These are phyloP conservation scores for Nasturtium officinale DNA, from an alignment of 345 rosid genomes.

Conservation along the genomic window DNA sequence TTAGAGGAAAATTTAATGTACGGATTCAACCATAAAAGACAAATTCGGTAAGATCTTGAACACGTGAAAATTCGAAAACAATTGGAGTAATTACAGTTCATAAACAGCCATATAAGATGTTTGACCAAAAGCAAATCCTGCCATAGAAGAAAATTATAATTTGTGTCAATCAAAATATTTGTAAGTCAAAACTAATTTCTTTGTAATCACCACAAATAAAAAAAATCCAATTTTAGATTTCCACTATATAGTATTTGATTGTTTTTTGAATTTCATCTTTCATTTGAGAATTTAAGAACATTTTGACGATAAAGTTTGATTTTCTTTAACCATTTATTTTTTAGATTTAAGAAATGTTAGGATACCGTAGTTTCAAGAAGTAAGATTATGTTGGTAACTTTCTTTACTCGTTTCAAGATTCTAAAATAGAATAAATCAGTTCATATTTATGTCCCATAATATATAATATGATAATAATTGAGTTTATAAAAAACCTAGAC, in stretches of 20 bases:
- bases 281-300: neutral
- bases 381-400: conserved; percentile 20
- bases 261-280: neutral
- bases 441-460: neutral
- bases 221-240: neutral
- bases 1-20: neutral
- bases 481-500: conserved; percentile 8
- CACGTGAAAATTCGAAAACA: neutral
- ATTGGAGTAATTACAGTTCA: too few species aligned
- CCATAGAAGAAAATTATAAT: neutral
- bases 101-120: neutral
- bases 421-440: conserved; percentile 19
- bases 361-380: conserved; percentile 25
- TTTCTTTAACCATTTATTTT: neutral
- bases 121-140: neutral
- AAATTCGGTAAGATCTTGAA: neutral
- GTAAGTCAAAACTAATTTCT: neutral
- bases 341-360: neutral
- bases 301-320: neutral
- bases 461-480: conserved; percentile 18
- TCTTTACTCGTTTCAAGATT: conserved; percentile 17
- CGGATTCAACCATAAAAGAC: neutral
- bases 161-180: neutral
- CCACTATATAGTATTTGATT: neutral
- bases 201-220: too few species aligned